phyloP scores from a whole-genome alignment of 495 filamentous ascomycete genomes.

The Neurospora sp. region DNA sequence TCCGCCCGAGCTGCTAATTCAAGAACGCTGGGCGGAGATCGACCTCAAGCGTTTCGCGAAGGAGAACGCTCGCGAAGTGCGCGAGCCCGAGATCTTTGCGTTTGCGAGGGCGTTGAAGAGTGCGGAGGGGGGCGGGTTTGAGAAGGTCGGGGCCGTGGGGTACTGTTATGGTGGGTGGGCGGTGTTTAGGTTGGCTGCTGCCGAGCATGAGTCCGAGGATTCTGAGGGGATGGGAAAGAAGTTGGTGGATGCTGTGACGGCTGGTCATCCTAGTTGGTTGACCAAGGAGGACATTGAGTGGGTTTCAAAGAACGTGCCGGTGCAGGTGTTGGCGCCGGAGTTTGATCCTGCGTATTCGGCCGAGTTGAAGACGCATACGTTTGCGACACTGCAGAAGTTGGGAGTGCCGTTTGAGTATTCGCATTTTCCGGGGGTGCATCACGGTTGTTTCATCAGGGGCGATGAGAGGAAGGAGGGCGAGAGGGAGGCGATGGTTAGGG shows the following conservation, averaged over 20 bases:
- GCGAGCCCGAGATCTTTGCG: slow-evolving; percentile 44
- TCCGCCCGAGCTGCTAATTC: slow-evolving; percentile 18
- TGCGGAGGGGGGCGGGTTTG: slow-evolving; percentile 14
- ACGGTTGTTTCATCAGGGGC: slow-evolving; percentile 40
- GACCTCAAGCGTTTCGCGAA: slow-evolving; percentile 28
- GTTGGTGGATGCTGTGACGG: slow-evolving; percentile 47
- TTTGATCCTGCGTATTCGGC: slow-evolving; percentile 34
- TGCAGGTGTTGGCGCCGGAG: slow-evolving; percentile 51
- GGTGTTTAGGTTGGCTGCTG: slow-evolving; percentile 33
- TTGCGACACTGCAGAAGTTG: slow-evolving; percentile 30
- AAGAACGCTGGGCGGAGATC: slow-evolving; percentile 23
- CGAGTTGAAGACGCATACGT: slow-evolving; percentile 42
- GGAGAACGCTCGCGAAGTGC: slow-evolving; percentile 34
- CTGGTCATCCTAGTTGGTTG: slow-evolving; percentile 44
- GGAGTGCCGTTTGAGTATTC: slow-evolving; percentile 46
- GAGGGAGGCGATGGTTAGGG: slow-evolving; percentile 36
- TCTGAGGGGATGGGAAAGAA: slow-evolving; percentile 18
- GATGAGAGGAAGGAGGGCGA: slow-evolving; percentile 31
- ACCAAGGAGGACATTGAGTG: slow-evolving; percentile 41
- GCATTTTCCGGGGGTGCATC: slow-evolving; percentile 44
- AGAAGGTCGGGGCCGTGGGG: slow-evolving; percentile 43
- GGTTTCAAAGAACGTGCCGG: slow-evolving; percentile 33
- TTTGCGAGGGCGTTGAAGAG: slow-evolving; percentile 35
- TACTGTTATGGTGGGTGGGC: slow-evolving; percentile 57
- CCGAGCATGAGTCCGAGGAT: slow-evolving; percentile 16